Percentiles rank a stretch among this genome's conserved stretches.
Evolutionary conservation across 176 grass and related monocot species (phyloP).

Genomic region (Leersia perrieri): DNA sequence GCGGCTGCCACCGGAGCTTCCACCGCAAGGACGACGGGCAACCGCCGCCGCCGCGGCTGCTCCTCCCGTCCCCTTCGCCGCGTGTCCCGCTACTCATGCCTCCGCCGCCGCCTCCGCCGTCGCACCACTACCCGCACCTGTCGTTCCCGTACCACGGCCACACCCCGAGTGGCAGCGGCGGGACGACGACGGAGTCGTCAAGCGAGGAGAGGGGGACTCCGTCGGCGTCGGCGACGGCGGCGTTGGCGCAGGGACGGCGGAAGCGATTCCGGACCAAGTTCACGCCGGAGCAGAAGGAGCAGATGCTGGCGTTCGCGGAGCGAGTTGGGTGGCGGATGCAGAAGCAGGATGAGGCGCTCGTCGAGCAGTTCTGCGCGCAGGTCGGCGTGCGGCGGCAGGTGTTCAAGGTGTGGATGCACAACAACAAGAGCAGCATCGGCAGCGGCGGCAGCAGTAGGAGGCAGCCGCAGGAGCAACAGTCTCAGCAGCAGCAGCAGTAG

Average conservation of each 20-base stretch:
- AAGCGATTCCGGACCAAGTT: constrained; percentile 80
- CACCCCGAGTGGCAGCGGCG: constrained; percentile 56
- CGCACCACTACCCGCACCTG: constrained; percentile 25
- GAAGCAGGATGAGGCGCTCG: constrained; percentile 61
- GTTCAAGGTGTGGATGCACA: constrained; percentile 98
- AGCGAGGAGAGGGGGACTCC: constrained; percentile 50
- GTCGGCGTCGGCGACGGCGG: background rate
- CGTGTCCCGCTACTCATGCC: constrained; percentile 28
- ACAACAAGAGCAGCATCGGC: constrained; percentile 68
- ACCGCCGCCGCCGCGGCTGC: background rate
- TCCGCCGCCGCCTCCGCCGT: constrained; percentile 17
- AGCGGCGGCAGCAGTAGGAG: constrained; percentile 16
- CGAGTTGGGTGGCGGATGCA: constrained; percentile 67
- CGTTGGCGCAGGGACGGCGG: background rate
- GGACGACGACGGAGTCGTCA: constrained; percentile 64
- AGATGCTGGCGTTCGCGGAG: constrained; percentile 75
- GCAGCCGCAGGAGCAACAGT: constrained; percentile 29
- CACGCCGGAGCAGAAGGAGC: constrained; percentile 65
- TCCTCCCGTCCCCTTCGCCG: constrained; percentile 1
- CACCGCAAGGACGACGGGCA: constrained; percentile 56
- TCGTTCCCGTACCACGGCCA: constrained; percentile 39
- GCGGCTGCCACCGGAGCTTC: constrained; percentile 83
- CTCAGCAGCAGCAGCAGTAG: constrained; percentile 33
- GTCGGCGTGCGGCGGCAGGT: constrained; percentile 54
- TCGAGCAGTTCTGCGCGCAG: constrained; percentile 54